Conservation (phyloP, 1,284 basidiomycete genomes). For the Apiotrichum sp. region DNA sequence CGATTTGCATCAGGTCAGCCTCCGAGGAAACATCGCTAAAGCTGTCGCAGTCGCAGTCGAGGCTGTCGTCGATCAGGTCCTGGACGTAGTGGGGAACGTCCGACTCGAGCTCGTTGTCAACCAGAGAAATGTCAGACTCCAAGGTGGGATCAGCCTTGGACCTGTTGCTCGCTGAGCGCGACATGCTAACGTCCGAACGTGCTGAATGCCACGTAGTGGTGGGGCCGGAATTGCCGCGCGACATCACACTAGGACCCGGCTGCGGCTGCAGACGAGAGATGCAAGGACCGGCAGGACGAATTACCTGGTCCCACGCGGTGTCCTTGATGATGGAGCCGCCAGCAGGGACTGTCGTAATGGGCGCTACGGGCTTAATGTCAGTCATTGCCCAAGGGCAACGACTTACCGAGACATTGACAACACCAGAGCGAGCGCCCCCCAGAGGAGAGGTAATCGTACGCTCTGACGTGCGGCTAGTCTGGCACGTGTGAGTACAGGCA, state of each 20-base stretch:
- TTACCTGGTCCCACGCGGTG: neutral
- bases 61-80: slow-evolving; percentile 1
- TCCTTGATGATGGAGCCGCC: neutral
- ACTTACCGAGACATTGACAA: neutral
- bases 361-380: neutral
- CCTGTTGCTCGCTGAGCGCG: neutral
- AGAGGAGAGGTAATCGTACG: neutral
- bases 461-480: neutral
- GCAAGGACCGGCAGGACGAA: neutral
- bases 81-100: slow-evolving; percentile 2
- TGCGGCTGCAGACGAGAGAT: neutral
- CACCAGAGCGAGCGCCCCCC: neutral
- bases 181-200: neutral
- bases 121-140: neutral
- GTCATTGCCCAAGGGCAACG: neutral
- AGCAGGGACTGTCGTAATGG: neutral
- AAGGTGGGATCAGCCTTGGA: neutral
- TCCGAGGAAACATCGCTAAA: neutral
- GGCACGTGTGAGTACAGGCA: neutral
- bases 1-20: neutral
- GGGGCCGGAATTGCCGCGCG: too few relatives aligned
- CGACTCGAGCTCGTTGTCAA: neutral
- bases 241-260: too few relatives aligned
- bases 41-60: neutral
- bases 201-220: too few relatives aligned